A percentile compares a stretch with the other conserved stretches of the same genome.
phyloP scores from a whole-genome alignment of 352 stramenopile species.

The Phytopythium litorale region DNA sequence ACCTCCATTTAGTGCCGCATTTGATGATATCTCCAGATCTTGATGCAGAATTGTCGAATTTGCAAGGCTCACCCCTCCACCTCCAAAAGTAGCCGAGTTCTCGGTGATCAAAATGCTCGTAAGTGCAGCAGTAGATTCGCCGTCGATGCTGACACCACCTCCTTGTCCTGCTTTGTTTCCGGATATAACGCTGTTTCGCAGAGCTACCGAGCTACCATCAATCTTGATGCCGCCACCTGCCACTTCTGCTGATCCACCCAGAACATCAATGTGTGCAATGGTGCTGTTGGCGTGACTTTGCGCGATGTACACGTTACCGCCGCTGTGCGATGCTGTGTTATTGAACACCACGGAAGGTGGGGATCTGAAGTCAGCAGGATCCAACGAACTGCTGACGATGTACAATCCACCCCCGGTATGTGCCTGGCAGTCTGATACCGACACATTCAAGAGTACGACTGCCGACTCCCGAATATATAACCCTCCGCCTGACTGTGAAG shows the following conservation, averaged over 20 bases:
- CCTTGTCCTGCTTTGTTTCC: not conserved
- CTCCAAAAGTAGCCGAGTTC: constrained; percentile 5
- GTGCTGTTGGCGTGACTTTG: not conserved
- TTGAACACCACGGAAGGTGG: not conserved
- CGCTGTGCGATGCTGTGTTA: not conserved
- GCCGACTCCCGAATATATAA: not conserved
- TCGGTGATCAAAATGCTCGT: constrained; percentile 3
- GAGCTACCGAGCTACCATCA: not conserved
- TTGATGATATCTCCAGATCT: constrained; percentile 16
- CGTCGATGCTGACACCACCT: not conserved
- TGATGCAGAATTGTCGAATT: constrained; percentile 21
- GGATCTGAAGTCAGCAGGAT: not conserved
- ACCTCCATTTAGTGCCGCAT: constrained; percentile 20
- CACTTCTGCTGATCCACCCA: not conserved
- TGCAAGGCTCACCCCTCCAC: constrained; percentile 19
- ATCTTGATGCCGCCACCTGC: not conserved
- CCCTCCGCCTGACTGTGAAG: not conserved
- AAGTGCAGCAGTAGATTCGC: not conserved
- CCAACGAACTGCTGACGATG: constrained; percentile 12
- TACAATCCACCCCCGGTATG: constrained; percentile 33
- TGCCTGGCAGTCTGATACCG: not conserved
- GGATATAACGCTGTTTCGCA: not conserved
- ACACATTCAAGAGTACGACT: not conserved
- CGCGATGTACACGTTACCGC: not conserved
- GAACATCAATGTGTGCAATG: not conserved